These are phyloP conservation scores for Chlamydomonas incerta DNA, from an alignment of 139 green algal genomes.

Conservation along the genomic window DNA sequence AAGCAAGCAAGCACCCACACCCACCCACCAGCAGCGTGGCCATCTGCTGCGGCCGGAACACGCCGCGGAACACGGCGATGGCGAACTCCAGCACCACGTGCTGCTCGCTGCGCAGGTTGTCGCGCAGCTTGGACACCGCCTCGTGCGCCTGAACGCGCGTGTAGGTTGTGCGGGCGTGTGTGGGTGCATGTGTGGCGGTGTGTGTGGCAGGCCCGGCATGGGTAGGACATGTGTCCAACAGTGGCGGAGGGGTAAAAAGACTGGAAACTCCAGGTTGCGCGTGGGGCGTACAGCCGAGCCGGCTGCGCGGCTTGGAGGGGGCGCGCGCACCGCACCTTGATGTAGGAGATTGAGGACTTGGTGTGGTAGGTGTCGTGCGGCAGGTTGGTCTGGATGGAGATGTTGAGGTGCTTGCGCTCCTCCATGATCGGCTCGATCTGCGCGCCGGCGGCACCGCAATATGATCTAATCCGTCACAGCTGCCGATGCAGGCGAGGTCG, in stretches of 20 bases:
- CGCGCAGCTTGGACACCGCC: constrained; percentile 71
- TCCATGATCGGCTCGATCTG: constrained; percentile 65
- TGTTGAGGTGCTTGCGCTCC: constrained; percentile 72
- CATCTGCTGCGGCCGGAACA: constrained; percentile 61
- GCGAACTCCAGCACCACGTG: constrained; percentile 74
- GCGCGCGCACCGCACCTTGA: constrained; percentile 52
- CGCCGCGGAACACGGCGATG: constrained; percentile 58
- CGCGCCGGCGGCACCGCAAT: too few relatives aligned
- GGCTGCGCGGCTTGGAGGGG: too few relatives aligned
- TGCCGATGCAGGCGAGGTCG: too few relatives aligned
- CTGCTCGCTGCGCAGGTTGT: constrained; percentile 72
- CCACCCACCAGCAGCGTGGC: constrained; percentile 59
- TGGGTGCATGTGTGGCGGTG: not conserved
- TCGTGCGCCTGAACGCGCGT: constrained; percentile 66
- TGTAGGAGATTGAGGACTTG: constrained; percentile 71
- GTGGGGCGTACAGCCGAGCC: too few relatives aligned
- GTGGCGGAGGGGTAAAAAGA: not conserved
- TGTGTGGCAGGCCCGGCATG: not conserved
- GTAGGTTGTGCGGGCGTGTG: too few relatives aligned
- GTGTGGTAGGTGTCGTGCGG: constrained; percentile 74
- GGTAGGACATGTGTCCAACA: not conserved
- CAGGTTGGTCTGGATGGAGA: constrained; percentile 75
- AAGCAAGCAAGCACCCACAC: too few relatives aligned
- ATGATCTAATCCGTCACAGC: too few relatives aligned
- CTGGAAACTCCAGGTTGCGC: too few relatives aligned